These are phyloP conservation scores for Microdochium nivale DNA, from an alignment of 2,329 filamentous ascomycete species.

Conservation along the genomic window DNA sequence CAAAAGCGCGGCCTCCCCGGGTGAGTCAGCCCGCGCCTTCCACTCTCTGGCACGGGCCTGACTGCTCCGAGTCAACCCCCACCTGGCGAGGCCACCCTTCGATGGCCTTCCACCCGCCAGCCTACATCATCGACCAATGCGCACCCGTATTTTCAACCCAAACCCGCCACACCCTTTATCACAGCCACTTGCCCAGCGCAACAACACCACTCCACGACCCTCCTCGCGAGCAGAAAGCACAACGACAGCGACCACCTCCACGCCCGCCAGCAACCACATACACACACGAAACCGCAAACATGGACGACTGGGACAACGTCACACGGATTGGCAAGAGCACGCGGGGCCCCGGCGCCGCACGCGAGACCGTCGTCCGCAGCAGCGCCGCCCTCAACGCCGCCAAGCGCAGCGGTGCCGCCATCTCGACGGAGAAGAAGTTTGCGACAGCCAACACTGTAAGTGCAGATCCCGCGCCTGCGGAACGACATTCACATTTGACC, in stretches of 20 bases:
- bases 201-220: not conserved
- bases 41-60: conserved; percentile 13
- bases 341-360: conserved; percentile 54
- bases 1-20: conserved; percentile 11
- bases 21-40: conserved; percentile 20
- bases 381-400: conserved; percentile 82
- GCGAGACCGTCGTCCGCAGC: conserved; percentile 85
- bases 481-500: not conserved
- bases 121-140: conserved; percentile 1
- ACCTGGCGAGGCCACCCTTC: conserved; percentile 17
- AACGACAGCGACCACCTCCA: too few relatives aligned
- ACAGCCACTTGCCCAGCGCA: conserved; percentile 4
- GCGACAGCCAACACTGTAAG: conserved; percentile 70
- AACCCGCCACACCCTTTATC: conserved; percentile 7
- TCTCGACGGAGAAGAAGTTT: conserved; percentile 89
- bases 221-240: too few relatives aligned
- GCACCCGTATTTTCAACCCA: conserved; percentile 1
- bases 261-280: not conserved
- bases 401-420: conserved; percentile 64
- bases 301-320: conserved; percentile 77
- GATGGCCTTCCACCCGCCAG: conserved; percentile 18
- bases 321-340: conserved; percentile 90
- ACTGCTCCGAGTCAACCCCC: conserved; percentile 1
- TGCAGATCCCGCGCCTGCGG: conserved; percentile 11
- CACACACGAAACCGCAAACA: conserved; percentile 18